Evolutionary conservation across 2,329 filamentous ascomycete species (phyloP).

Genomic region (Tympanopsis confertula): DNA sequence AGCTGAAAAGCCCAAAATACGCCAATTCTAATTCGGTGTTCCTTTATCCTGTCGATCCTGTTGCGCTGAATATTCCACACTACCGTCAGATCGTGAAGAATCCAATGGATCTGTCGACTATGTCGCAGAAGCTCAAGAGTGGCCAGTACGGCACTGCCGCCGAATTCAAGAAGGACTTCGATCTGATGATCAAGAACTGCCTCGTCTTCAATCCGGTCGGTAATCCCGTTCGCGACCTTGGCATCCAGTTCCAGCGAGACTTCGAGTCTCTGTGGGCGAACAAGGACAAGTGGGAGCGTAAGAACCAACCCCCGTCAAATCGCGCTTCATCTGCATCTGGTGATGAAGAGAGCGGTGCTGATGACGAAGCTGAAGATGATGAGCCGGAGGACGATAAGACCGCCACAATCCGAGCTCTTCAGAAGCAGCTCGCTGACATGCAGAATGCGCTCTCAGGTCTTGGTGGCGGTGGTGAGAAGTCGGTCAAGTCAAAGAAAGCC

Average conservation of each 20-base stretch:
- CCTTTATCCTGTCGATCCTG: conserved; percentile 75
- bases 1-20: conserved; percentile 68
- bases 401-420: conserved; percentile 15
- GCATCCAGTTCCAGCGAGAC: conserved; percentile 60
- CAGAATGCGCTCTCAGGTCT: conserved; percentile 36
- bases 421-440: conserved; percentile 64
- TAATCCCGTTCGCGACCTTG: conserved; percentile 63
- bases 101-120: conserved; percentile 88
- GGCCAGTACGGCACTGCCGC: conserved; percentile 73
- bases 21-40: conserved; percentile 61
- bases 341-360: conserved; percentile 36
- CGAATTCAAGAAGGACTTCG: conserved; percentile 75
- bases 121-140: conserved; percentile 62
- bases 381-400: not conserved
- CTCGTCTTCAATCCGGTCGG: conserved; percentile 73
- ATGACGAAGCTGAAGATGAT: conserved; percentile 18
- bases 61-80: conserved; percentile 82
- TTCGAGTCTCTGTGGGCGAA: conserved; percentile 68
- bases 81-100: conserved; percentile 93
- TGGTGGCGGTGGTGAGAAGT: conserved; percentile 33
- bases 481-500: no score
- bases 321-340: not conserved
- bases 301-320: conserved; percentile 42
- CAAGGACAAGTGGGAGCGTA: conserved; percentile 71
- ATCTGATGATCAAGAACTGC: conserved; percentile 79